These are phyloP conservation scores for Pleurotus pulmonarius DNA, from an alignment of 768 basidiomycete genomes.

Conservation along the genomic window DNA sequence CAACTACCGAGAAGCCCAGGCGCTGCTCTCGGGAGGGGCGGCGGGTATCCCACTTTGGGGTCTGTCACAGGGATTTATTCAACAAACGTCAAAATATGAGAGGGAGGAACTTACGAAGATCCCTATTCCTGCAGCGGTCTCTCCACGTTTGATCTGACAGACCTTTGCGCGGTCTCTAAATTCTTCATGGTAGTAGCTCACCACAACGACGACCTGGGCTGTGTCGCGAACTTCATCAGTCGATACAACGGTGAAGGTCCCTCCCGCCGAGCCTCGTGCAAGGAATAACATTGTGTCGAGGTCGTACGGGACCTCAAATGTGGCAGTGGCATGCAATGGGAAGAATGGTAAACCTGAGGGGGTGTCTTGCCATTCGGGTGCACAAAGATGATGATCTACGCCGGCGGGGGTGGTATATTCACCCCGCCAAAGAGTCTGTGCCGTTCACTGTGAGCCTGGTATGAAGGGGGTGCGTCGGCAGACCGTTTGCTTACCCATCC, in stretches of 20 bases:
- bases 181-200: constrained; percentile 16
- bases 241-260: constrained; percentile 22
- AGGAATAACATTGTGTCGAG: constrained; percentile 25
- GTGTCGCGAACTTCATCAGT: constrained; percentile 18
- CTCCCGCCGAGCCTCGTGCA: constrained; percentile 23
- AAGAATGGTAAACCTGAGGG: constrained; percentile 5
- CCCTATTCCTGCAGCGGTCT: constrained; percentile 27
- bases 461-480: too few relatives aligned
- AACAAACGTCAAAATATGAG: background rate
- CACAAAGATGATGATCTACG: background rate
- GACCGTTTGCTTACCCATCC: background rate
- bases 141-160: constrained; percentile 23
- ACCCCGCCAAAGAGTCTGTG: constrained; percentile 7
- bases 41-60: constrained; percentile 16
- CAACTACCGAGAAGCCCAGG: constrained; percentile 30
- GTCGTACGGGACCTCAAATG: constrained; percentile 18
- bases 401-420: too few relatives aligned
- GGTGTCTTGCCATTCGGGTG: constrained; percentile 3
- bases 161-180: constrained; percentile 23
- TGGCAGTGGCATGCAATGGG: constrained; percentile 11
- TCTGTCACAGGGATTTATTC: constrained; percentile 19
- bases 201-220: constrained; percentile 21
- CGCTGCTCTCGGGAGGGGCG: constrained; percentile 7
- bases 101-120: constrained; percentile 26
- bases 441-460: too few relatives aligned